These are phyloP conservation scores for Wickerhamomyces sydowiorum DNA, from an alignment of 805 yeast species.

Conservation along the genomic window DNA sequence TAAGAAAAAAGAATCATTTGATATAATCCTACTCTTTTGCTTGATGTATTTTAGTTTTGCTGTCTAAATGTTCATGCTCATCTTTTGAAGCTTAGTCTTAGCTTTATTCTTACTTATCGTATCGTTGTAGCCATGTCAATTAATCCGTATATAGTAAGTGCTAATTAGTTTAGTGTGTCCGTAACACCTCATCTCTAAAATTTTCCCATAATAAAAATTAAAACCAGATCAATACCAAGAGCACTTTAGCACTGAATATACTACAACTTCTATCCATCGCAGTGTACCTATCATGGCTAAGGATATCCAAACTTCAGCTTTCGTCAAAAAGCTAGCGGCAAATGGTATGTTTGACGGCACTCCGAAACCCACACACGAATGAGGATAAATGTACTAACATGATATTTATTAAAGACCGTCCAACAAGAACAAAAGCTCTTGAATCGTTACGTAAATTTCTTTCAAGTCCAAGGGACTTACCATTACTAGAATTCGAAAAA, in stretches of 20 bases:
- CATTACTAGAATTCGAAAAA: constrained; percentile 53
- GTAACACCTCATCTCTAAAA: constrained; percentile 4
- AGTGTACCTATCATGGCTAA: background rate
- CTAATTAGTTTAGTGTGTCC: too few species aligned
- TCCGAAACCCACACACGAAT: too few species aligned
- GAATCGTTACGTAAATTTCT: constrained; percentile 57
- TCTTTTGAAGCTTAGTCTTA: too few species aligned
- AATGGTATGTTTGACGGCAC: constrained; percentile 50
- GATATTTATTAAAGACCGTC: constrained; percentile 47
- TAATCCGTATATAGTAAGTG: too few species aligned
- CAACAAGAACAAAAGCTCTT: constrained; percentile 68
- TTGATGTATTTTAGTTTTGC: too few species aligned
- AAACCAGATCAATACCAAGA: background rate
- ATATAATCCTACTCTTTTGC: background rate
- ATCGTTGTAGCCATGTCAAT: too few species aligned
- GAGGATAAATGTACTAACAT: constrained; percentile 5
- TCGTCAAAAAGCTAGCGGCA: constrained; percentile 80
- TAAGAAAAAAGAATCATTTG: too few species aligned
- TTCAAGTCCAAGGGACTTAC: constrained; percentile 27
- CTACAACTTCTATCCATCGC: background rate
- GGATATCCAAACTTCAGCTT: constrained; percentile 36
- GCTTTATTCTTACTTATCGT: too few species aligned
- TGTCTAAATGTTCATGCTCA: too few species aligned
- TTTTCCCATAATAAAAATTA: background rate
- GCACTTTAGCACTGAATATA: background rate